phyloP scores from a whole-genome alignment of 306 rosid genomes.

The Glycine latifolia region DNA sequence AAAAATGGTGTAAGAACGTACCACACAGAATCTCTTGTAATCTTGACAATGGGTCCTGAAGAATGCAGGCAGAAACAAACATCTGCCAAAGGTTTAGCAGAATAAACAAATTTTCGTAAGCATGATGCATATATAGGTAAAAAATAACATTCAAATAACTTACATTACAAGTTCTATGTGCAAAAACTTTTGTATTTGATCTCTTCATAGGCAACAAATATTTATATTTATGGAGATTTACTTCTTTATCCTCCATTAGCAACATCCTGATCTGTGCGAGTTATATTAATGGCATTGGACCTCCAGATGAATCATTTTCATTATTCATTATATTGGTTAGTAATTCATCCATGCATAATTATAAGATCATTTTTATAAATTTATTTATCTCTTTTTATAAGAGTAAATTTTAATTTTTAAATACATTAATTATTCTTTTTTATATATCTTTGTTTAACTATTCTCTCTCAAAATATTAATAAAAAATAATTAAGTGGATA shows the following conservation, averaged over 20 bases:
- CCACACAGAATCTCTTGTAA: slow-evolving; percentile 8
- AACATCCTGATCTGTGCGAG: not conserved
- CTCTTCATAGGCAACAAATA: not conserved
- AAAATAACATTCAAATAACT: not conserved
- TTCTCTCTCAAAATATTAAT: too few species aligned
- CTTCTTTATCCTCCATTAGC: slow-evolving; percentile 44
- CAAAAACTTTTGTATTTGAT: slow-evolving; percentile 37
- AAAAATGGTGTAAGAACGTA: not conserved
- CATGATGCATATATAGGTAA: not conserved
- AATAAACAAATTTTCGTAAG: not conserved
- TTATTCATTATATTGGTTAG: slow-evolving; percentile 35
- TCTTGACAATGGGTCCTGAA: not conserved
- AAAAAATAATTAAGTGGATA: too few species aligned
- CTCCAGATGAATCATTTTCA: slow-evolving; percentile 37
- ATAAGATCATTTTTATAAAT: too few species aligned
- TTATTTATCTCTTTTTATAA: too few species aligned
- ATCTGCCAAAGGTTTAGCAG: not conserved
- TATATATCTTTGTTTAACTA: too few species aligned
- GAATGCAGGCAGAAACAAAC: not conserved
- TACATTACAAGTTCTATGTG: slow-evolving; percentile 14
- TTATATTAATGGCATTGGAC: slow-evolving; percentile 39
- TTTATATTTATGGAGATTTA: slow-evolving; percentile 17
- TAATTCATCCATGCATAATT: too few species aligned
- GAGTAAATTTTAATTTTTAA: too few species aligned
- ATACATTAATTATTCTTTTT: too few species aligned